Conservation (phyloP, 352 stramenopile genomes). For the Globisporangium middletonii region DNA sequence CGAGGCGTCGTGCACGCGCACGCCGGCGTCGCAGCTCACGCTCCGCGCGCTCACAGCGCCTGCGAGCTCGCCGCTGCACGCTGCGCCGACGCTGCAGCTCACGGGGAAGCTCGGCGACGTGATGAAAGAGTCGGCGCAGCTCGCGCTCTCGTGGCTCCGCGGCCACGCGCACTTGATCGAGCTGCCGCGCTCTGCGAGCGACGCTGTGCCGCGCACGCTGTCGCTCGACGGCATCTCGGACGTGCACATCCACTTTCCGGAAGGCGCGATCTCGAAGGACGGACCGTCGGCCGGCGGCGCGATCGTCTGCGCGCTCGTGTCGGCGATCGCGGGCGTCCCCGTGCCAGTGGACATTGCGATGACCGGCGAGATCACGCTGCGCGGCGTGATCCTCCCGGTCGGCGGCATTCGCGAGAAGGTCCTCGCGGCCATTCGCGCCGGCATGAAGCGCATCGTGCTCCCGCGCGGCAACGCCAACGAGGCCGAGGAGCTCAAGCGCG, state of each 20-base stretch:
- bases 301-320: constrained; percentile 84
- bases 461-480: constrained; percentile 71
- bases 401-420: constrained; percentile 91
- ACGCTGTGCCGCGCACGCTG: constrained; percentile 16
- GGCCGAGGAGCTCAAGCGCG: constrained; percentile 56
- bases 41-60: constrained; percentile 19
- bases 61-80: constrained; percentile 13
- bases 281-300: constrained; percentile 82
- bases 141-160: constrained; percentile 80
- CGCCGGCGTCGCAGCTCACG: constrained; percentile 17
- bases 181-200: constrained; percentile 17
- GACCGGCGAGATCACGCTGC: constrained; percentile 86
- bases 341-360: constrained; percentile 83
- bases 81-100: constrained; percentile 42
- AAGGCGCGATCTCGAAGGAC: constrained; percentile 88
- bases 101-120: constrained; percentile 80
- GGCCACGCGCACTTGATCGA: constrained; percentile 55
- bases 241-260: constrained; percentile 87
- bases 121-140: constrained; percentile 86
- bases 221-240: constrained; percentile 56
- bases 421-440: constrained; percentile 77
- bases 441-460: constrained; percentile 78
- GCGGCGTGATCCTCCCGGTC: constrained; percentile 85
- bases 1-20: constrained; percentile 69
- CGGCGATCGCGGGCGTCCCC: constrained; percentile 49